Evolutionary conservation across 1,139 yeast genomes (phyloP).

Genomic region (Candida sanyaensis): DNA sequence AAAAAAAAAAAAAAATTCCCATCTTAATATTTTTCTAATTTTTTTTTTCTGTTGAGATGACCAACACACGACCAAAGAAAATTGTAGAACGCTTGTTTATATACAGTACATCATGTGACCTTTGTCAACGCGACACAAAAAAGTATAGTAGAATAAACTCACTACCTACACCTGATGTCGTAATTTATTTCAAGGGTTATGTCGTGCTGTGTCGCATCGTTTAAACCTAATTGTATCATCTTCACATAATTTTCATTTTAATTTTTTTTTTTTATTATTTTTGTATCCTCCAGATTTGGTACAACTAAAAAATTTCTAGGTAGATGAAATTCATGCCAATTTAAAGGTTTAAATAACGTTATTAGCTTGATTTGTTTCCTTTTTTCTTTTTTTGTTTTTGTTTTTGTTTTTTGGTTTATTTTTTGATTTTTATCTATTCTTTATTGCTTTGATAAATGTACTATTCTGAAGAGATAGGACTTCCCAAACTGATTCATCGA

Average conservation of each 20-base stretch:
- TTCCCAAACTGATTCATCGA: conserved; percentile 64
- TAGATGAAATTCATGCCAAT: no score
- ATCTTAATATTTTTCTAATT: background rate
- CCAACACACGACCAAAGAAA: conserved; percentile 1
- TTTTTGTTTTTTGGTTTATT: background rate
- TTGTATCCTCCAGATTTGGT: no score
- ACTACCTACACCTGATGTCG: background rate
- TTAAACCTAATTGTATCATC: no score
- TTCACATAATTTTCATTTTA: no score
- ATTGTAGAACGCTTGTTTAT: background rate
- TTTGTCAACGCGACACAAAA: background rate
- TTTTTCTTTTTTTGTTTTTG: no score
- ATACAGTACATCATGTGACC: background rate
- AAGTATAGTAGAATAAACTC: background rate
- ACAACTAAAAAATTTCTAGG: no score
- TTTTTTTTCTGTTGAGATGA: background rate
- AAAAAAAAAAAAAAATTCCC: background rate
- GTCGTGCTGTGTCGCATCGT: no score
- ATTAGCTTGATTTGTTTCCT: background rate
- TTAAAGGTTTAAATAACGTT: background rate
- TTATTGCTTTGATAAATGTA: conserved; percentile 20
- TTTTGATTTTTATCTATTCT: background rate
- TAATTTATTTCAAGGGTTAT: no score
- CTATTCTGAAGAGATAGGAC: conserved; percentile 64
- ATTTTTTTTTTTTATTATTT: no score